Conservation (phyloP, 164 flowering plant species). For the Nelumbo lutea region DNA sequence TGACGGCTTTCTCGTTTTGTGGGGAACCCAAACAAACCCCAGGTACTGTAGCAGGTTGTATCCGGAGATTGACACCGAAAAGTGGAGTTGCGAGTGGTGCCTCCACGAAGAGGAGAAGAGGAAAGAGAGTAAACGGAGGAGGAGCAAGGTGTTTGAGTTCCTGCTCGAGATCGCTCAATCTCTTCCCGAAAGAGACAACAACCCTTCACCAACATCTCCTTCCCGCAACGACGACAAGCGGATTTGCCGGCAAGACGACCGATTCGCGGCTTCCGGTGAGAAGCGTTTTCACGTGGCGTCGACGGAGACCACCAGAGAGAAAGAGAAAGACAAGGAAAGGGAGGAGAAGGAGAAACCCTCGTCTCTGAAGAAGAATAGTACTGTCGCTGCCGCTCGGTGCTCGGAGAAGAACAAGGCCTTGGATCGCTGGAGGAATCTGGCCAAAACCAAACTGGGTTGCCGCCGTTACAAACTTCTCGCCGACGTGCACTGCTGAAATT, state of each 20-base stretch:
- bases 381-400: neutral
- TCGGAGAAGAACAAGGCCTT: constrained; percentile 11
- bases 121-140: neutral
- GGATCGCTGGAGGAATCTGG: constrained; percentile 14
- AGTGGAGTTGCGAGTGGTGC: constrained; percentile 1
- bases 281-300: neutral
- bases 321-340: neutral
- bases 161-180: constrained; percentile 2
- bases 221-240: neutral
- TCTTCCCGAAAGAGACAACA: neutral
- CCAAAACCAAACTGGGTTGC: constrained; percentile 3
- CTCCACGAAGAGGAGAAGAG: neutral
- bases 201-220: neutral
- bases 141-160: neutral
- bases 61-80: neutral
- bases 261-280: neutral
- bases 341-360: neutral
- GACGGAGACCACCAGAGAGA: too few species aligned
- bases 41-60: neutral
- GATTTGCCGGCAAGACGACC: neutral
- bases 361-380: neutral
- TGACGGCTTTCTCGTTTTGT: neutral
- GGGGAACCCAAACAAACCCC: neutral
- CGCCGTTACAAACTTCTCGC: constrained; percentile 1
- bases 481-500: neutral